phyloP scores from a whole-genome alignment of 2,329 filamentous ascomycete species.

The Claviceps arundinis region DNA sequence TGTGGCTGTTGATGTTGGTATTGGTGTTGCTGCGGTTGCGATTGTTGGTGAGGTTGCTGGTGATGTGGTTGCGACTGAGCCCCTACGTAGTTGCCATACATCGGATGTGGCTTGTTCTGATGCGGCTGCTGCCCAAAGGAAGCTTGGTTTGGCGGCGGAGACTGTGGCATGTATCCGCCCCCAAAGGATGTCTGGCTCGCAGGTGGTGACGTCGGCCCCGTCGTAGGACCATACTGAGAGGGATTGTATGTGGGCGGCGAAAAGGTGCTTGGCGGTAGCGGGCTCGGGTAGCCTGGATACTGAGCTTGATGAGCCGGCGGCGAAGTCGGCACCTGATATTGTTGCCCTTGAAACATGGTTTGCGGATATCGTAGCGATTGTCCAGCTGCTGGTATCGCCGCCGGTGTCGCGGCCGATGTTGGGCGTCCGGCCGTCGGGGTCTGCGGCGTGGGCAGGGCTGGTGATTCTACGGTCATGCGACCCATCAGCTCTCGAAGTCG shows the following conservation, averaged over 20 bases:
- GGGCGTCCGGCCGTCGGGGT: slow-evolving; percentile 12
- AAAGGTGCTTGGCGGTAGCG: slow-evolving; percentile 30
- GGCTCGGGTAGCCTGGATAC: slow-evolving; percentile 29
- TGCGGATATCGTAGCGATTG: slow-evolving; percentile 37
- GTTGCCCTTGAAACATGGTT: slow-evolving; percentile 42
- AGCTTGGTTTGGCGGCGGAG: slow-evolving; percentile 42
- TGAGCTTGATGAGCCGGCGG: slow-evolving; percentile 35
- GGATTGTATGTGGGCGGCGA: slow-evolving; percentile 43
- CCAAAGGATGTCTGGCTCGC: slow-evolving; percentile 44
- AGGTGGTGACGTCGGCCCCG: slow-evolving; percentile 47
- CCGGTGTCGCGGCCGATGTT: slow-evolving; percentile 26
- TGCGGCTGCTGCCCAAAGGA: slow-evolving; percentile 25
- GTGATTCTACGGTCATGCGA: slow-evolving; percentile 75
- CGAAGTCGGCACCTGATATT: slow-evolving; percentile 46
- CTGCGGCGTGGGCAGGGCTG: slow-evolving; percentile 17
- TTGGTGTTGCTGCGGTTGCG: background rate
- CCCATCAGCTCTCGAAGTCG: slow-evolving; percentile 85
- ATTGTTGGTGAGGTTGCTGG: background rate
- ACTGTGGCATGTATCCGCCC: slow-evolving; percentile 29
- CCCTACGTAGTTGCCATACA: slow-evolving; percentile 24
- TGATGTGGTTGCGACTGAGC: slow-evolving; percentile 11
- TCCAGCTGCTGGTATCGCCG: slow-evolving; percentile 38
- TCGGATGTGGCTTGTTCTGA: slow-evolving; percentile 30
- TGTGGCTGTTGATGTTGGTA: background rate
- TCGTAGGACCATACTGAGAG: slow-evolving; percentile 43